A percentile compares a stretch with the other conserved stretches of the same genome.
Evolutionary conservation across 805 yeast genomes (phyloP).

Genomic region (Yarrowia sp.): DNA sequence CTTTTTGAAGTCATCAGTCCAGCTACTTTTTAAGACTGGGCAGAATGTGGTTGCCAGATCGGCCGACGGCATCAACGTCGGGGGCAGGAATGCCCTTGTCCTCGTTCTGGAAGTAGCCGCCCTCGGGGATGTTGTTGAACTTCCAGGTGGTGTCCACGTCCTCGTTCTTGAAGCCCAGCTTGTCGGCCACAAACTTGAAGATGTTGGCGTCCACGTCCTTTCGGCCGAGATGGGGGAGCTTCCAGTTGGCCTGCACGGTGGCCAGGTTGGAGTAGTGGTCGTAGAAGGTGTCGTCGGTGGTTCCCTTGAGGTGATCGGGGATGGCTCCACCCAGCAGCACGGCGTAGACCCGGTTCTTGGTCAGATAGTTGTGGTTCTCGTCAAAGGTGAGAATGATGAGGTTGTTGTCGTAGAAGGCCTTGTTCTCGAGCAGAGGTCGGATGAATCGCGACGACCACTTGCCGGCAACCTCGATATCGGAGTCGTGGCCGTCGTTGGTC

Average conservation of each 20-base stretch:
- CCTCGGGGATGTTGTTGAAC: slow-evolving; percentile 10
- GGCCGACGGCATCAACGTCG: slow-evolving; percentile 27
- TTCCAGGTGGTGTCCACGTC: slow-evolving; percentile 31
- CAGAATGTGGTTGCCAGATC: slow-evolving; percentile 32
- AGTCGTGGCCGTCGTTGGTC: slow-evolving; percentile 61
- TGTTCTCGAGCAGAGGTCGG: slow-evolving; percentile 55
- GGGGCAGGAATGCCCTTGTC: slow-evolving; percentile 26
- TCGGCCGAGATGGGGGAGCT: slow-evolving; percentile 59
- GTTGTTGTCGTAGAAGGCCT: slow-evolving; percentile 57
- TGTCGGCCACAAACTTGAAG: slow-evolving; percentile 54
- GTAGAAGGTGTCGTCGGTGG: slow-evolving; percentile 58
- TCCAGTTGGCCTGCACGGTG: slow-evolving; percentile 61
- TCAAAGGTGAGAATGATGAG: slow-evolving; percentile 59
- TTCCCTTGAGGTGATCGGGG: slow-evolving; percentile 54
- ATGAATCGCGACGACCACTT: slow-evolving; percentile 57
- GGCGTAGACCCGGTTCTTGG: slow-evolving; percentile 57
- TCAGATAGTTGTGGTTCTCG: slow-evolving; percentile 55
- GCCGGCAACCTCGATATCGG: slow-evolving; percentile 57
- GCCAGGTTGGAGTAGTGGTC: slow-evolving; percentile 61
- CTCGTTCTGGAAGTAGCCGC: slow-evolving; percentile 20
- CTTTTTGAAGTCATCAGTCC: too few species aligned
- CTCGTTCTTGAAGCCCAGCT: slow-evolving; percentile 42
- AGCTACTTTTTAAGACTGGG: slow-evolving; percentile 25
- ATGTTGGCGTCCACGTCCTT: slow-evolving; percentile 60
- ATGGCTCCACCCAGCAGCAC: slow-evolving; percentile 59